These are phyloP conservation scores for Fusarium sarcochroum DNA, from an alignment of 2,329 filamentous ascomycete genomes.

Conservation along the genomic window DNA sequence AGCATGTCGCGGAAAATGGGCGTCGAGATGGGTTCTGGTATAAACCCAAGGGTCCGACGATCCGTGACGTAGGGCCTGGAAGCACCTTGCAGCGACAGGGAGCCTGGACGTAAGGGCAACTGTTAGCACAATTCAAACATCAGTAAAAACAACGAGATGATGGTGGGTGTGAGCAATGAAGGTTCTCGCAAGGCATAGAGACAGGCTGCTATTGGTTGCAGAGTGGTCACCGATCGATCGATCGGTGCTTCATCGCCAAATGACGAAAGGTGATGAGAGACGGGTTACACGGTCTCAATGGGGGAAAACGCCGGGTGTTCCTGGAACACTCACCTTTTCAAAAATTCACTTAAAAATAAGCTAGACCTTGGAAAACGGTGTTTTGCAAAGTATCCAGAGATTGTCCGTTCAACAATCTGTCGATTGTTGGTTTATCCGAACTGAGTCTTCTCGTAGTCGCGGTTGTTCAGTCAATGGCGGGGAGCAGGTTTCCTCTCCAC, in stretches of 20 bases:
- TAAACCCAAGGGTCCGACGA: conserved; percentile 31
- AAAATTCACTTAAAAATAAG: conserved; percentile 16
- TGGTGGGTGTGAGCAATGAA: conserved; percentile 21
- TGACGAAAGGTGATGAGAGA: conserved; percentile 43
- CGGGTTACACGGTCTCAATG: conserved; percentile 20
- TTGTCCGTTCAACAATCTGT: conserved; percentile 5
- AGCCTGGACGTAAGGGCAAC: conserved; percentile 18
- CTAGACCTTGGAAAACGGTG: background rate
- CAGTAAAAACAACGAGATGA: conserved; percentile 5
- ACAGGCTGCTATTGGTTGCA: conserved; percentile 45
- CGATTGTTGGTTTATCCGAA: background rate
- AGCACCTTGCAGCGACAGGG: conserved; percentile 23
- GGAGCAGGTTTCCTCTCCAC: conserved; percentile 22
- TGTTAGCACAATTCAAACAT: conserved; percentile 27
- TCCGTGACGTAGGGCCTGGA: conserved; percentile 42
- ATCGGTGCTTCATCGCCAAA: conserved; percentile 48
- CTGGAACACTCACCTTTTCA: conserved; percentile 33
- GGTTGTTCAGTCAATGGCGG: conserved; percentile 7
- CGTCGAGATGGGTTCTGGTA: conserved; percentile 21
- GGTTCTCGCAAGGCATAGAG: conserved; percentile 9
- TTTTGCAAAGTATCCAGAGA: background rate
- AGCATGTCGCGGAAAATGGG: conserved; percentile 15
- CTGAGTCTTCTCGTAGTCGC: conserved; percentile 2
- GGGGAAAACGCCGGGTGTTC: conserved; percentile 22
- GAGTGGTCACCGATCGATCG: conserved; percentile 51